A percentile compares a stretch with the other conserved stretches of the same genome.
phyloP scores from a whole-genome alignment of 805 yeast genomes.

The Kodamaea nitidulidarum region DNA sequence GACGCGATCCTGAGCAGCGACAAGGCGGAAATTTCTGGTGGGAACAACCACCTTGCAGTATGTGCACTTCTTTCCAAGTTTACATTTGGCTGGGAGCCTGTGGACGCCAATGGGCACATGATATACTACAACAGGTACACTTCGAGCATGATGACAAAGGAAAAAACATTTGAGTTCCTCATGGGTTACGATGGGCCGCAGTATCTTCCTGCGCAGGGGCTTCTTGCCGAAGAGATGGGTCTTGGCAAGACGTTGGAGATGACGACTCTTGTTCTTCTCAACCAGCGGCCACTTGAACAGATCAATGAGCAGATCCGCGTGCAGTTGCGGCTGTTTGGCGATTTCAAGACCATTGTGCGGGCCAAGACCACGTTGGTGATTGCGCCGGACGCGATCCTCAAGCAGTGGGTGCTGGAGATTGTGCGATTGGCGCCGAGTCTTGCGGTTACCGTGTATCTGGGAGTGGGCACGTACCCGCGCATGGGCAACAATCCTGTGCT shows the following conservation, averaged over 20 bases:
- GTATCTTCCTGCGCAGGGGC: slow-evolving; percentile 51
- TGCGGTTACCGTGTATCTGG: slow-evolving; percentile 60
- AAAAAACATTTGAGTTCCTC: slow-evolving; percentile 16
- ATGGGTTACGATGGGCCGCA: slow-evolving; percentile 17
- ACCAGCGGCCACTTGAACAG: slow-evolving; percentile 47
- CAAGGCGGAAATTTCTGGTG: slow-evolving; percentile 6
- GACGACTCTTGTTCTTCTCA: slow-evolving; percentile 56
- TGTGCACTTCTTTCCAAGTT: slow-evolving; percentile 34
- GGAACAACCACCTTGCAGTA: neutral
- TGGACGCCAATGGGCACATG: neutral
- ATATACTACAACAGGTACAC: slow-evolving; percentile 37
- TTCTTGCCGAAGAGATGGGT: slow-evolving; percentile 95
- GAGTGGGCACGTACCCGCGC: slow-evolving; percentile 33
- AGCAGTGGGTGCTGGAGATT: slow-evolving; percentile 86
- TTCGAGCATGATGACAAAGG: slow-evolving; percentile 4
- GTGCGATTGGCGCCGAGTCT: slow-evolving; percentile 53
- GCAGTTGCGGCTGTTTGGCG: slow-evolving; percentile 33
- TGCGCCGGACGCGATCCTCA: slow-evolving; percentile 77
- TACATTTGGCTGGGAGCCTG: slow-evolving; percentile 50
- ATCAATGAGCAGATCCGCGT: slow-evolving; percentile 27
- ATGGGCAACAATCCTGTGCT: slow-evolving; percentile 30
- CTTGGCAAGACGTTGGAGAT: slow-evolving; percentile 92
- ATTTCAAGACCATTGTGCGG: slow-evolving; percentile 43
- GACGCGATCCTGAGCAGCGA: slow-evolving; percentile 14
- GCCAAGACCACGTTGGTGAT: slow-evolving; percentile 75